Conservation (phyloP, 177 flowering plant genomes). For the Vitis hybrid region DNA sequence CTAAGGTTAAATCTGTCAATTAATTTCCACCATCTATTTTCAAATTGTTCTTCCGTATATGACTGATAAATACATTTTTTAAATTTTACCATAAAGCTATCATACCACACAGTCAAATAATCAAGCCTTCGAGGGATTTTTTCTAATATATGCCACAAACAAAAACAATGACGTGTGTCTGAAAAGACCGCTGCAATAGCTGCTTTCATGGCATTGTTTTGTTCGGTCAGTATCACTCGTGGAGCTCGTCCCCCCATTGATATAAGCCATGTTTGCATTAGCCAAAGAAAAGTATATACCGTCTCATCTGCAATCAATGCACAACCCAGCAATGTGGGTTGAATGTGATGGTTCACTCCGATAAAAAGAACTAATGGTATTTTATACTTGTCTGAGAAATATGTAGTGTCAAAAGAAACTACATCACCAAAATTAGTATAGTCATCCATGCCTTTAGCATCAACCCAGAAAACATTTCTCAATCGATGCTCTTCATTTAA, state of each 20-base stretch:
- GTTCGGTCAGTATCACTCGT: constrained; percentile 18
- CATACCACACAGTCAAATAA: constrained; percentile 9
- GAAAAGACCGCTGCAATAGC: constrained; percentile 17
- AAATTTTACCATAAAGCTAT: constrained; percentile 17
- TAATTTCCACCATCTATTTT: constrained; percentile 21
- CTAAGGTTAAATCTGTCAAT: constrained; percentile 15
- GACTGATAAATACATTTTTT: constrained; percentile 21
- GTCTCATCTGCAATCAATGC: constrained; percentile 15
- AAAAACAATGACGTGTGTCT: constrained; percentile 14
- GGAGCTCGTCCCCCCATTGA: constrained; percentile 24
- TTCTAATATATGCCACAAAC: constrained; percentile 17
- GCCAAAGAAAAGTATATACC: constrained; percentile 15
- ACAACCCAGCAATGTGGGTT: constrained; percentile 23
- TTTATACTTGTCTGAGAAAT: constrained; percentile 15
- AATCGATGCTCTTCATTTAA: constrained; percentile 16
- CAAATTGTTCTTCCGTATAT: constrained; percentile 20
- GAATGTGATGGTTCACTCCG: constrained; percentile 26
- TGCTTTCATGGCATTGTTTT: constrained; percentile 11
- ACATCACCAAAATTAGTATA: constrained; percentile 18
- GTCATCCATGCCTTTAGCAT: constrained; percentile 19
- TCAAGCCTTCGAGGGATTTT: constrained; percentile 16
- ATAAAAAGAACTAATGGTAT: constrained; percentile 20
- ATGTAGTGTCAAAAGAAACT: constrained; percentile 19
- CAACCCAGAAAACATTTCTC: constrained; percentile 24
- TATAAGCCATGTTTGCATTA: constrained; percentile 23